Conservation (phyloP, 2,329 filamentous ascomycete species). For the Xylariaceae sp. region DNA sequence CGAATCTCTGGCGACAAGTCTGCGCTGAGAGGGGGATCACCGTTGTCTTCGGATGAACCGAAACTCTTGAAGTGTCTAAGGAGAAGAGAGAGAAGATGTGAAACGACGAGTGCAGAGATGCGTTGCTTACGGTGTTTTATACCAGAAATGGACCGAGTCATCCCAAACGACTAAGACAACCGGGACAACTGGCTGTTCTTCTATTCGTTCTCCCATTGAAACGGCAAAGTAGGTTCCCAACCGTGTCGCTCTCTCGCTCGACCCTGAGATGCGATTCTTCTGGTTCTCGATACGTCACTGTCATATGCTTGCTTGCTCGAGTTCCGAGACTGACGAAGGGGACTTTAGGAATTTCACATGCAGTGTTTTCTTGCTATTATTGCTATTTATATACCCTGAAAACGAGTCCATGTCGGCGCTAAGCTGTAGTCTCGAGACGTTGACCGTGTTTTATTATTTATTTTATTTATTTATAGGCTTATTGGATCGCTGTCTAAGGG, state of each 20-base stretch:
- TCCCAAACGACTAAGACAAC: too few relatives aligned
- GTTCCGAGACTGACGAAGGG: background rate
- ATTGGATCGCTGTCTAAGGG: too few relatives aligned
- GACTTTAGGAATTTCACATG: background rate
- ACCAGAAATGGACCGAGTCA: background rate
- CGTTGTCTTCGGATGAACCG: slow-evolving; percentile 52
- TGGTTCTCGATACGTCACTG: too few relatives aligned
- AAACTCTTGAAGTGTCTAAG: too few relatives aligned
- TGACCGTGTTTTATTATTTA: too few relatives aligned
- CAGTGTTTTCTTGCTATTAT: background rate
- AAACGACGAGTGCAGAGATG: background rate
- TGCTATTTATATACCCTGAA: background rate
- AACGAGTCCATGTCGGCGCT: background rate
- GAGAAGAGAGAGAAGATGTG: too few relatives aligned
- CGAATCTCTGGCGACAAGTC: slow-evolving; percentile 52
- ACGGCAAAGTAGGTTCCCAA: background rate
- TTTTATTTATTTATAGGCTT: too few relatives aligned
- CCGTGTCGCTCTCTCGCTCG: background rate
- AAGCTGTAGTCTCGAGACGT: background rate
- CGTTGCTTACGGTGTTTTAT: background rate
- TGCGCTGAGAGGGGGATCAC: slow-evolving; percentile 54
- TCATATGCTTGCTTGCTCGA: background rate
- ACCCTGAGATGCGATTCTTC: background rate
- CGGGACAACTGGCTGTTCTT: background rate
- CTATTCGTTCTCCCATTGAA: background rate